phyloP scores from a whole-genome alignment of 257 asterid genomes.

The Mitragyna speciosa region DNA sequence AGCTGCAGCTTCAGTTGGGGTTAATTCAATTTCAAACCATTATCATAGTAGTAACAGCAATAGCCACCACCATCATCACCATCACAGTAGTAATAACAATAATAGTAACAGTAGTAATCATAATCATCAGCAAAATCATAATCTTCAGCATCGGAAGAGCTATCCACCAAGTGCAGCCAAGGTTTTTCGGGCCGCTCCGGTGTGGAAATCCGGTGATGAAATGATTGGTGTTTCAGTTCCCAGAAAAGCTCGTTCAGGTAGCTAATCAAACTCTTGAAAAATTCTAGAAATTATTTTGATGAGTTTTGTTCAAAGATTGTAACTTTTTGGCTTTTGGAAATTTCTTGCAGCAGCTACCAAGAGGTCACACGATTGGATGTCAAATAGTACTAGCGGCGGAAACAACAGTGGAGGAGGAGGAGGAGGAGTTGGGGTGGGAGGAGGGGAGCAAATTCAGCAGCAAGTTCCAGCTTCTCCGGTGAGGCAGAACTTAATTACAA shows the following conservation, averaged over 20 bases:
- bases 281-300: slow-evolving; percentile 6
- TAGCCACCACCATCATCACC: slow-evolving; percentile 23
- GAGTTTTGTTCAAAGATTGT: slow-evolving; percentile 15
- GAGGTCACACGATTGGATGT: slow-evolving; percentile 88
- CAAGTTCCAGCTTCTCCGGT: slow-evolving; percentile 64
- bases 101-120: slow-evolving; percentile 25
- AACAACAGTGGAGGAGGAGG: slow-evolving; percentile 48
- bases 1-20: slow-evolving; percentile 17
- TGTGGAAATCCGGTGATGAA: slow-evolving; percentile 91
- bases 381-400: slow-evolving; percentile 45
- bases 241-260: slow-evolving; percentile 96
- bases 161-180: slow-evolving; percentile 54
- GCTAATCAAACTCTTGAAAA: not conserved
- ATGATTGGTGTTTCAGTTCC: slow-evolving; percentile 92
- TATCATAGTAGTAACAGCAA: slow-evolving; percentile 37
- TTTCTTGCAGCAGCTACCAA: slow-evolving; percentile 61
- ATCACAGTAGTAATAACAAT: slow-evolving; percentile 16
- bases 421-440: slow-evolving; percentile 36
- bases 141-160: slow-evolving; percentile 61
- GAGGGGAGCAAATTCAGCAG: slow-evolving; percentile 49
- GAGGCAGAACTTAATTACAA: slow-evolving; percentile 39
- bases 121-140: slow-evolving; percentile 39
- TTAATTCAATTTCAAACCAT: slow-evolving; percentile 45
- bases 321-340: slow-evolving; percentile 9
- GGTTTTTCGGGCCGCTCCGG: slow-evolving; percentile 61